phyloP scores from a whole-genome alignment of 768 basidiomycete species.

The Russula foetens region DNA sequence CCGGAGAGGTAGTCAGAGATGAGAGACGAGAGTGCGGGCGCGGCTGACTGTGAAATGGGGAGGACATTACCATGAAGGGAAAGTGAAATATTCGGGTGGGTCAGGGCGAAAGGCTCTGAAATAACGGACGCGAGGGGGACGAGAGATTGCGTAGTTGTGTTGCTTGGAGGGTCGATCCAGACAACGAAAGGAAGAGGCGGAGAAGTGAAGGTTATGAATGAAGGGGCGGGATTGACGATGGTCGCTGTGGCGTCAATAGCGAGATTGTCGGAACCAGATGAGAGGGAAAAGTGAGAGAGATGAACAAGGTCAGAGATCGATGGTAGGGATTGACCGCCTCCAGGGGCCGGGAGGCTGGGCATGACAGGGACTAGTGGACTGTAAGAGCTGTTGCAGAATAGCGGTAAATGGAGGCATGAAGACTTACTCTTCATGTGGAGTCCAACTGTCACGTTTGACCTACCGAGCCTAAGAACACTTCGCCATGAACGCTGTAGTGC shows the following conservation, averaged over 20 bases:
- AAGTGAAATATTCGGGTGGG: slow-evolving; percentile 61
- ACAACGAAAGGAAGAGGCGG: slow-evolving; percentile 58
- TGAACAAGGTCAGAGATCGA: slow-evolving; percentile 50
- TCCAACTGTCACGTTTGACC: slow-evolving; percentile 6
- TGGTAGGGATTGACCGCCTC: slow-evolving; percentile 43
- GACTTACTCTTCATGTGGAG: slow-evolving; percentile 48
- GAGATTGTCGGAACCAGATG: slow-evolving; percentile 28
- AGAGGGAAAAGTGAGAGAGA: slow-evolving; percentile 47
- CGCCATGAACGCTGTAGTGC: not conserved
- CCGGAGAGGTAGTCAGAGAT: slow-evolving; percentile 58
- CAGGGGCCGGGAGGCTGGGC: slow-evolving; percentile 59
- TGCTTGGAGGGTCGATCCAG: slow-evolving; percentile 34
- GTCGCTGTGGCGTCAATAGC: slow-evolving; percentile 42
- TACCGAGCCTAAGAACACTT: not conserved
- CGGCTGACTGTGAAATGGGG: slow-evolving; percentile 36
- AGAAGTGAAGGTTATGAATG: slow-evolving; percentile 38
- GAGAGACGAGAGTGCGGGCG: slow-evolving; percentile 47
- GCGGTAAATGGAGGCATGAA: not conserved
- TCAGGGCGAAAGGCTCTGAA: slow-evolving; percentile 49
- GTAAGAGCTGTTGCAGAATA: slow-evolving; percentile 11
- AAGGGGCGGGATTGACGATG: slow-evolving; percentile 48
- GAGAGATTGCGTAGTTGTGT: slow-evolving; percentile 14
- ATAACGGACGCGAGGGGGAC: slow-evolving; percentile 47
- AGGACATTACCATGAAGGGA: slow-evolving; percentile 48
- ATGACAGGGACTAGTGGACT: slow-evolving; percentile 45